These are phyloP conservation scores for Gossypium longicalyx DNA, from an alignment of 345 rosid species.

Conservation along the genomic window DNA sequence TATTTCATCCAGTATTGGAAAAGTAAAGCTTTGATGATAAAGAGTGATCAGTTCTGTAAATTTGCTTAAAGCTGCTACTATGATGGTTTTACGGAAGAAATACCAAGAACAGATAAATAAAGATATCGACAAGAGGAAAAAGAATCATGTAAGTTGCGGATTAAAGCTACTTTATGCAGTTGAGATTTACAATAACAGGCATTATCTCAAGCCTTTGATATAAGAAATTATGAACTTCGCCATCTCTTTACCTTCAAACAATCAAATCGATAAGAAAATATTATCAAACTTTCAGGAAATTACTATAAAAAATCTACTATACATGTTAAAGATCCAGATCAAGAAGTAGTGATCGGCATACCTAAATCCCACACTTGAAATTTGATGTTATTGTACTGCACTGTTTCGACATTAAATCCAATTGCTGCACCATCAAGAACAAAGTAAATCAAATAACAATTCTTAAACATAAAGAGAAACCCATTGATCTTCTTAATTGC, in stretches of 20 bases:
- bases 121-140: neutral
- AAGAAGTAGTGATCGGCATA: conserved; percentile 24
- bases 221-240: neutral
- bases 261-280: neutral
- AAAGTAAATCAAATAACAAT: conserved; percentile 2
- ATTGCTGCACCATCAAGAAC: conserved; percentile 53
- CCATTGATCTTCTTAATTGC: neutral
- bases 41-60: neutral
- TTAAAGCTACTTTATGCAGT: neutral
- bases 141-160: neutral
- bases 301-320: neutral
- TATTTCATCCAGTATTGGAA: neutral
- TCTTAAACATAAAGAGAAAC: conserved; percentile 8
- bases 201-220: neutral
- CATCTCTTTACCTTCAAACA: neutral
- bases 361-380: conserved; percentile 92
- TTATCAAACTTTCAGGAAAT: neutral
- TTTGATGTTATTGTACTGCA: conserved; percentile 89
- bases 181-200: neutral
- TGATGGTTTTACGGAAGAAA: neutral
- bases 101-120: neutral
- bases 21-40: conserved; percentile 1
- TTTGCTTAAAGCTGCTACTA: neutral
- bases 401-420: conserved; percentile 95
- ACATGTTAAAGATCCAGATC: conserved; percentile 9